Conservation (phyloP, 2,329 filamentous ascomycete genomes). For the Pseudocercospora cruenta region DNA sequence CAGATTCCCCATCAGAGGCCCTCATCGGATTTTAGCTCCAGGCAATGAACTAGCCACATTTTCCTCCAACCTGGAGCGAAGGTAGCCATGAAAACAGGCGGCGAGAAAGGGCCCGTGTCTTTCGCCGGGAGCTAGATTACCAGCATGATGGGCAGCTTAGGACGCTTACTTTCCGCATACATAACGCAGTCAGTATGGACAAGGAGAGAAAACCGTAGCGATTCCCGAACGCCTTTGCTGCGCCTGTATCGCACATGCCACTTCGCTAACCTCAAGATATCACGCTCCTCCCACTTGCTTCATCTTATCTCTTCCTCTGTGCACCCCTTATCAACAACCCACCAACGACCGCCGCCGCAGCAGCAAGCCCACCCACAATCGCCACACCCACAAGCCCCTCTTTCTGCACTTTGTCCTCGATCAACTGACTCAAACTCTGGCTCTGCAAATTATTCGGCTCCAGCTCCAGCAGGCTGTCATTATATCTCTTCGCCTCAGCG, state of each 20-base stretch:
- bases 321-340: conserved; percentile 80
- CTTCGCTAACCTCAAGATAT: too few relatives aligned
- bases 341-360: conserved; percentile 90
- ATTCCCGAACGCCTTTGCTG: not conserved
- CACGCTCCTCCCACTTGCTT: too few relatives aligned
- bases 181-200: too few relatives aligned
- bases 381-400: conserved; percentile 93
- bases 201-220: not conserved
- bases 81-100: too few relatives aligned
- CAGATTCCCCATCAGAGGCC: too few relatives aligned
- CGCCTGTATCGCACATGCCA: not conserved
- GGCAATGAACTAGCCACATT: too few relatives aligned
- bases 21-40: too few relatives aligned
- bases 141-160: too few relatives aligned
- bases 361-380: conserved; percentile 88
- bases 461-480: conserved; percentile 86
- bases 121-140: too few relatives aligned
- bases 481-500: conserved; percentile 90
- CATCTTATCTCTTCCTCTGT: conserved; percentile 38
- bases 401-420: conserved; percentile 94
- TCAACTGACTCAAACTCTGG: conserved; percentile 78
- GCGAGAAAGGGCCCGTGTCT: too few relatives aligned
- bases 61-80: too few relatives aligned
- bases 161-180: too few relatives aligned
- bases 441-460: conserved; percentile 93